phyloP scores from a whole-genome alignment of 768 basidiomycete species.

The Auricularia cornea region DNA sequence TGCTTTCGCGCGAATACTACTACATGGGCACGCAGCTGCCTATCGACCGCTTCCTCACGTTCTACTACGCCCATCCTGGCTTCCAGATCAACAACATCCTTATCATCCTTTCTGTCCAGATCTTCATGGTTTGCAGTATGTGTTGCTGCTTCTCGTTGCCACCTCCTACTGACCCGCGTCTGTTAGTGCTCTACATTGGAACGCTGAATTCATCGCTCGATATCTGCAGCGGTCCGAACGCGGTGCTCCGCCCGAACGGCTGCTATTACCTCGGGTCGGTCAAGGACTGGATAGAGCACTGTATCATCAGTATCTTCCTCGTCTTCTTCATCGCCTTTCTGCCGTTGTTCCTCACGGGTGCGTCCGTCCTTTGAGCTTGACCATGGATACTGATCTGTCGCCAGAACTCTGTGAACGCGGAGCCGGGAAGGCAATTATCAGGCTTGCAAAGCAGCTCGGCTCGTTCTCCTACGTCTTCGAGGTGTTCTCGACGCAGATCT shows the following conservation, averaged over 20 bases:
- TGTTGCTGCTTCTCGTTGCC: constrained; percentile 14
- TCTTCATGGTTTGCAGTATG: constrained; percentile 93
- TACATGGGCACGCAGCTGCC: constrained; percentile 97
- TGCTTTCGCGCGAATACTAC: constrained; percentile 99
- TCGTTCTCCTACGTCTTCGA: constrained; percentile 97
- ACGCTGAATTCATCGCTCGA: constrained; percentile 90
- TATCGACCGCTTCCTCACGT: constrained; percentile 96
- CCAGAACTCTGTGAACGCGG: constrained; percentile 93
- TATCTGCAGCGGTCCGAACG: constrained; percentile 79
- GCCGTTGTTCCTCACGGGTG: constrained; percentile 92
- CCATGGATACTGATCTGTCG: constrained; percentile 9
- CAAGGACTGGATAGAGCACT: constrained; percentile 96
- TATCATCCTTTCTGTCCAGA: constrained; percentile 95
- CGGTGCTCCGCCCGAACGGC: constrained; percentile 69
- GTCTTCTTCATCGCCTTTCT: constrained; percentile 98
- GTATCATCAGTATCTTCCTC: constrained; percentile 95
- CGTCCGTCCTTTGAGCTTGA: constrained; percentile 13
- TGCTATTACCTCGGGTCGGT: constrained; percentile 97
- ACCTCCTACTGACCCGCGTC: neutral
- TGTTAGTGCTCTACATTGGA: constrained; percentile 81
- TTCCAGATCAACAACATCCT: constrained; percentile 99
- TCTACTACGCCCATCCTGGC: constrained; percentile 98
- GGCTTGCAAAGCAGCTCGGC: constrained; percentile 92
- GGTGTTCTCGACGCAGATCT: constrained; percentile 98
- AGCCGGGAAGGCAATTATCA: constrained; percentile 87